Base-by-base conservation (phyloP, 106 monocot genomes). In the Xerophyta viscosa region DNA sequence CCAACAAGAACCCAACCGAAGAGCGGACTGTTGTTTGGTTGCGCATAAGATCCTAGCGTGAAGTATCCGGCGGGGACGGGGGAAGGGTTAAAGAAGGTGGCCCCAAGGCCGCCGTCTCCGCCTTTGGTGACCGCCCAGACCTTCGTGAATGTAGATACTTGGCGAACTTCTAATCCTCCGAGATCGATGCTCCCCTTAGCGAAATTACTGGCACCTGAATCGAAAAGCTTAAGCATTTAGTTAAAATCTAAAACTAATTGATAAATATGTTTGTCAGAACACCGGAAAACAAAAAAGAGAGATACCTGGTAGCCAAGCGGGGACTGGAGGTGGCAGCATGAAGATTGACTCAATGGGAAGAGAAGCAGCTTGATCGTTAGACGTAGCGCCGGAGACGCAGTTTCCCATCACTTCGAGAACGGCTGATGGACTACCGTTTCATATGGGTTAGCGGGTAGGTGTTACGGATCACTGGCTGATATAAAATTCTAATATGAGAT, bases 1-100 rank as follows among this genome's bases (percentile, higher is more conserved):
- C 50, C 92, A 48, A 65, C 73, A 54, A 92, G 87, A 44, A 77
- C 66, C 48, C 74, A 76, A 11, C 87, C 80, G 30, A 54, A 80
- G 62, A 79, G 77, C 8, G 74, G 63, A 37, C 42, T 62, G 80
- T 56, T 60, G 66, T 80, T 83, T 24, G 87, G 67, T 24, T 80
- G 87, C 0, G 77, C 66, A 43, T 74, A 82, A 58, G 62, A 62
- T 13, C 92, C 92, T 0, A 92, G 68, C 27, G 63, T 31, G 68
- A 24, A 75, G 77, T 77, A 92, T n/a, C 71, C 80, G 15, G n/a
- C 8, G 24, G 92, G 92, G 6, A 80, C 4, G 1, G 66, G 49
- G 20, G 77, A 42, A 0, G 92, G 92, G 4, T 24, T 54, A 71
- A 77, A 92, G 80, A 87, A 83, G 37, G 74, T 68, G 5, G 73